Percentiles rank a stretch among this genome's conserved stretches.
phyloP scores from a whole-genome alignment of 2,329 filamentous ascomycete species.

The Apiospora pterosperma region DNA sequence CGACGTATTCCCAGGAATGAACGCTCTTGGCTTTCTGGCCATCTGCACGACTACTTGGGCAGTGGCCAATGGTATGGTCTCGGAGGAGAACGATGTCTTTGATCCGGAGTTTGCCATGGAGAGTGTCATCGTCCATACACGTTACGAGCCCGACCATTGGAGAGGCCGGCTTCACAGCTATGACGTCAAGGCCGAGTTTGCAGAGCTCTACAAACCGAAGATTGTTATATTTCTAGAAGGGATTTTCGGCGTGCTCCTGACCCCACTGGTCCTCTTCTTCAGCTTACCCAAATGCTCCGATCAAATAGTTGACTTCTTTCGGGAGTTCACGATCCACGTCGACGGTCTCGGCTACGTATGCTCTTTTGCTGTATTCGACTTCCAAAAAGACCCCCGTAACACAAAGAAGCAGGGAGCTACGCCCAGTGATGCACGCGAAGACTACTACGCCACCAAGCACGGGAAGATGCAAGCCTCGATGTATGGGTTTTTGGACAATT shows the following conservation, averaged over 20 bases:
- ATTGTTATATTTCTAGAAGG: constrained; percentile 90
- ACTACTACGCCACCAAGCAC: constrained; percentile 93
- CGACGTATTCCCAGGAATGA: constrained; percentile 84
- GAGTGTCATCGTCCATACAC: constrained; percentile 88
- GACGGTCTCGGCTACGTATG: constrained; percentile 95
- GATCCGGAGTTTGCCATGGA: constrained; percentile 87
- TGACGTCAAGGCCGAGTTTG: constrained; percentile 88
- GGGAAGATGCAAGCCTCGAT: constrained; percentile 98
- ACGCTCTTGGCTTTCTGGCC: constrained; percentile 86
- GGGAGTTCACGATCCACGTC: constrained; percentile 95
- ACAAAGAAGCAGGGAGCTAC: constrained; percentile 34
- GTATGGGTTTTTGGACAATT: constrained; percentile 92
- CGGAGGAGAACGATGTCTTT: constrained; percentile 84
- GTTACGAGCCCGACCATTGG: constrained; percentile 90
- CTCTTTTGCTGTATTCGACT: constrained; percentile 96
- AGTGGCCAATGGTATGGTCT: constrained; percentile 75
- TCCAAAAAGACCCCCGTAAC: constrained; percentile 71
- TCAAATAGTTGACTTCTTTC: constrained; percentile 94
- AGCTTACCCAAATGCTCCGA: constrained; percentile 86
- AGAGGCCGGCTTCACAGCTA: constrained; percentile 85
- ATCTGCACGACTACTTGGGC: constrained; percentile 82
- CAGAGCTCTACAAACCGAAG: constrained; percentile 87
- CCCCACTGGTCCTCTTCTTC: constrained; percentile 83
- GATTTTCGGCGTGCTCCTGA: constrained; percentile 86
- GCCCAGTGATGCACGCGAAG: constrained; percentile 70